Conservation (phyloP, 164 flowering plant species). For the Santalum album region DNA sequence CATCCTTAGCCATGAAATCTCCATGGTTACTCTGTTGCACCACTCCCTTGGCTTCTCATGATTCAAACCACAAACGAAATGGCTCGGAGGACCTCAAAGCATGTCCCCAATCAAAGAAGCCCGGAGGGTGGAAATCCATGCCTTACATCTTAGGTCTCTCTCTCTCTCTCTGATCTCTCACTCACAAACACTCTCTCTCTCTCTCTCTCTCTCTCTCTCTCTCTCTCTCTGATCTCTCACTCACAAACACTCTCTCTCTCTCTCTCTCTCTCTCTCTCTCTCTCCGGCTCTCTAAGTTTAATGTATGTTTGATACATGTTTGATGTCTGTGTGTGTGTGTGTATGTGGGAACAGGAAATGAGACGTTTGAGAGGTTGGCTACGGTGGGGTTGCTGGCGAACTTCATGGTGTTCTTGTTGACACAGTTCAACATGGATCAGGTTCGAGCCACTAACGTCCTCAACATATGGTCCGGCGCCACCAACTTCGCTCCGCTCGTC, state of each 20-base stretch:
- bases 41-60: background rate
- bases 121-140: background rate
- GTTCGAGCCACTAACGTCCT: constrained; percentile 42
- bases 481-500: constrained; percentile 41
- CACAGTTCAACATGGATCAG: constrained; percentile 46
- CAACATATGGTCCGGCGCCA: constrained; percentile 48
- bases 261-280: background rate
- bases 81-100: background rate
- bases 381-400: constrained; percentile 51
- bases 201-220: background rate
- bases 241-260: too few species aligned
- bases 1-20: too few species aligned
- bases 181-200: too few species aligned
- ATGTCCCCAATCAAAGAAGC: background rate
- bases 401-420: constrained; percentile 51
- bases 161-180: background rate
- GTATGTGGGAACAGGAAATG: constrained; percentile 45
- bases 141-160: background rate
- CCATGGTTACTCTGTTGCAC: too few species aligned
- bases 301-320: too few species aligned
- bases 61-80: background rate
- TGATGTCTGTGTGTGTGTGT: too few species aligned
- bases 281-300: background rate
- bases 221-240: background rate
- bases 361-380: constrained; percentile 78